These are phyloP conservation scores for Globisporangium irregulare DNA, from an alignment of 352 stramenopile genomes.

Conservation along the genomic window DNA sequence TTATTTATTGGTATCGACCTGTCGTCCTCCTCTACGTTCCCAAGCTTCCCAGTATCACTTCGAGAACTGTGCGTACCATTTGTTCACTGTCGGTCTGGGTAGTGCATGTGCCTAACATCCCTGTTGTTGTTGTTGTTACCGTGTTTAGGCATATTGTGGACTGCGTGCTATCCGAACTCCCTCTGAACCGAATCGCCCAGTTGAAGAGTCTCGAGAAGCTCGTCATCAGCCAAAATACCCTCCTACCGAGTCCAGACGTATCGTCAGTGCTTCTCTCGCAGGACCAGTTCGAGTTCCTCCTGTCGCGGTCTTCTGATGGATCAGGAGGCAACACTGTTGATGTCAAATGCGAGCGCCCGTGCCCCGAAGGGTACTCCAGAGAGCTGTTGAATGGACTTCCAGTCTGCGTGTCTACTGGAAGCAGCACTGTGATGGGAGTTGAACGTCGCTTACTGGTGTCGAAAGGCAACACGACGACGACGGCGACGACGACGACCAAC, in stretches of 20 bases:
- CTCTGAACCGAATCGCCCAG: constrained; percentile 15
- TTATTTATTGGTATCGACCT: constrained; percentile 40
- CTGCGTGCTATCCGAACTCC: constrained; percentile 23
- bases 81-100: background rate
- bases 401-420: background rate
- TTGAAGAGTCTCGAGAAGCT: constrained; percentile 26
- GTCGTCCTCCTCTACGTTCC: constrained; percentile 17
- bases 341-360: background rate
- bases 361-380: background rate
- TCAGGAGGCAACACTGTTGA: background rate
- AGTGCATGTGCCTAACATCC: background rate
- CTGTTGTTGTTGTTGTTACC: background rate
- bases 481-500: background rate
- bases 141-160: constrained; percentile 17
- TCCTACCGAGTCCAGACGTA: background rate
- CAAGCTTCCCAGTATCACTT: constrained; percentile 23
- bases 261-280: background rate
- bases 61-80: constrained; percentile 12
- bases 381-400: background rate
- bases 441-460: background rate
- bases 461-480: background rate
- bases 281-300: constrained; percentile 6
- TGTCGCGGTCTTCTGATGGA: background rate
- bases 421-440: background rate
- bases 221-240: background rate